Evolutionary conservation across 345 rosid genomes (phyloP).

Genomic region (Hypericum androsaemum): DNA sequence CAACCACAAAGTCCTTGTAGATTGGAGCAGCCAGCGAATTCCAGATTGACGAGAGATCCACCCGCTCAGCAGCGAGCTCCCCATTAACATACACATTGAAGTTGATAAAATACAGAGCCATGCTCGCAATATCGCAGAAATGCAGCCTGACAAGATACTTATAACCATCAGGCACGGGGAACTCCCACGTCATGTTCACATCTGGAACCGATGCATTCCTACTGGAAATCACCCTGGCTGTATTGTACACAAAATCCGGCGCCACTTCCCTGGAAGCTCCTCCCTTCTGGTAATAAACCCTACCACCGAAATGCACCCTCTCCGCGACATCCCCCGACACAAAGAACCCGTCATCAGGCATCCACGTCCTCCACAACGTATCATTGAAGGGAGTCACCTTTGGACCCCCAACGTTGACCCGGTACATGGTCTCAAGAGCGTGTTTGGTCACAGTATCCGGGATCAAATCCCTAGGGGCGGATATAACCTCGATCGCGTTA

Average conservation of each 20-base stretch:
- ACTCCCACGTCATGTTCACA: slow-evolving; percentile 62
- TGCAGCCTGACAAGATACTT: slow-evolving; percentile 65
- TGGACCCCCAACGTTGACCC: slow-evolving; percentile 76
- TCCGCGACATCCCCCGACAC: slow-evolving; percentile 34
- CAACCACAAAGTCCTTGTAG: slow-evolving; percentile 54
- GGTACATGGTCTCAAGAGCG: slow-evolving; percentile 45
- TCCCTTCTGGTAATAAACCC: slow-evolving; percentile 51
- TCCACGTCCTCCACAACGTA: slow-evolving; percentile 82
- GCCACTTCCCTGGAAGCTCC: slow-evolving; percentile 68
- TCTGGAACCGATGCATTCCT: slow-evolving; percentile 33
- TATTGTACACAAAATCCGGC: slow-evolving; percentile 62
- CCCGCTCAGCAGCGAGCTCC: slow-evolving; percentile 44
- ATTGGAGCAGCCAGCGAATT: slow-evolving; percentile 57
- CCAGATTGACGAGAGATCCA: slow-evolving; percentile 35
- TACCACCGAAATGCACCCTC: slow-evolving; percentile 38
- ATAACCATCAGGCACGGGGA: slow-evolving; percentile 42
- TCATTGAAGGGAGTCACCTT: slow-evolving; percentile 88
- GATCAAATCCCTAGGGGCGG: slow-evolving; percentile 80
- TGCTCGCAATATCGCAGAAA: slow-evolving; percentile 81
- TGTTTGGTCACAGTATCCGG: slow-evolving; percentile 40
- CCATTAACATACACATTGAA: slow-evolving; percentile 65
- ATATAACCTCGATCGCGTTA: slow-evolving; percentile 78
- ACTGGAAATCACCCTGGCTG: slow-evolving; percentile 56
- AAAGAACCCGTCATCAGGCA: slow-evolving; percentile 63
- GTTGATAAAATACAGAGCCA: slow-evolving; percentile 44